Evolutionary conservation across 345 rosid species (phyloP), one percentile per base, ranked within the genome.

Genomic region (Lepidium aucheri): DNA sequence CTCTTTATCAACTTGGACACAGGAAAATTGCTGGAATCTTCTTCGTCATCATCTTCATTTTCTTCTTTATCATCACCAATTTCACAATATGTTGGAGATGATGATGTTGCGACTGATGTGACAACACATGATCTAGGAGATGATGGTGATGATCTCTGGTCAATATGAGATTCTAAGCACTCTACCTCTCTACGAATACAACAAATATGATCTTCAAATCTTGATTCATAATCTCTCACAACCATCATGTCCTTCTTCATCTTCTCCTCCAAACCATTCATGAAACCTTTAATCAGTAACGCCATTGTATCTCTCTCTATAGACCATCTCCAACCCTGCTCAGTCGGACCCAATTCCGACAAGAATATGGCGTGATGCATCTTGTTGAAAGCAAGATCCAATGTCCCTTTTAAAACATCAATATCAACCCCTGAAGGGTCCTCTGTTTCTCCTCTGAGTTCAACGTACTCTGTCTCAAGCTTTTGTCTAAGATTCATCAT

Each of bases 321-420:
- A 0, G 68, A 58, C 84, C 82, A 87, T 74, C 73, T 81, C 90
- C 86, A 84, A 61, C 77, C 81, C 74, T 84, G 85, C 76, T 87
- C 98, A 15, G 58, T 60, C 0, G 92, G 95, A 36, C 83, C 86
- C 18, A 80, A 50, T 43, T 89, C 92, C 0, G 91, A 85, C 73
- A 80, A 70, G 75, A 81, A 78, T 22, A 84, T 81, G 2, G 88
- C 86, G 28, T 70, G 78, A 63, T 84, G 86, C 95, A 91, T 89
- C 82, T 84, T 87, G 38, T 78, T 88, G 40, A 92, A 89, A 35
- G 95, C 95, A 35, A 84, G 74, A 76, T 89, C 93, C 67, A 87
- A 61, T 9, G 98, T 89, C 40, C 80, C 91, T 65, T 92, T 89
- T 33, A 89, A 67, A 32, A 79, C 72, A 54, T 84, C 73, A 8